phyloP scores from a whole-genome alignment of 208 protist genomes.

The Acanthamoeba healyi region DNA sequence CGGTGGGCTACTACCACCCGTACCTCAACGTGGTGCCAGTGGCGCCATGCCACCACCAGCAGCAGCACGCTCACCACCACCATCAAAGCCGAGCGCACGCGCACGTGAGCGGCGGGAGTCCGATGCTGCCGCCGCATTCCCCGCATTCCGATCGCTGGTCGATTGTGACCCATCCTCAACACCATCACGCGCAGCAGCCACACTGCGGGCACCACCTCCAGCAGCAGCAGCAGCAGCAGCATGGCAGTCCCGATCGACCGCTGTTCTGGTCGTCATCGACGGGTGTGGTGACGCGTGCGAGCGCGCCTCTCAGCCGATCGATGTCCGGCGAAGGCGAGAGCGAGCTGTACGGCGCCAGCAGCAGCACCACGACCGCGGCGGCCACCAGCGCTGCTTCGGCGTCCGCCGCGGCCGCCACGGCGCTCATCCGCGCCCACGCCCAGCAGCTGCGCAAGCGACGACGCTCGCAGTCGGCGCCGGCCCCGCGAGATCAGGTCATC shows the following conservation, averaged over 20 bases:
- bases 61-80: background rate
- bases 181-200: background rate
- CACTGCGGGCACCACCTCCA: background rate
- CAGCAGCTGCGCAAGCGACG: background rate
- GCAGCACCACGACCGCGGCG: background rate
- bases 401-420: background rate
- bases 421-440: background rate
- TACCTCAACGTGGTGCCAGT: background rate
- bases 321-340: background rate
- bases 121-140: background rate
- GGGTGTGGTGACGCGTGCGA: background rate
- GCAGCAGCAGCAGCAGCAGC: too few relatives aligned
- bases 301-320: background rate
- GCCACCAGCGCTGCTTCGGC: background rate
- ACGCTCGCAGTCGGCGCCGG: background rate
- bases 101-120: background rate
- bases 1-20: background rate
- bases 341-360: background rate
- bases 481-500: background rate
- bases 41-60: background rate
- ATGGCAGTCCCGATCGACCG: background rate
- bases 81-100: too few relatives aligned
- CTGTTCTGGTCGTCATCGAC: conserved; percentile 1
- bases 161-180: too few relatives aligned
- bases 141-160: background rate